Base-by-base conservation (phyloP, 306 rosid genomes). In the Cicer arietinum region DNA sequence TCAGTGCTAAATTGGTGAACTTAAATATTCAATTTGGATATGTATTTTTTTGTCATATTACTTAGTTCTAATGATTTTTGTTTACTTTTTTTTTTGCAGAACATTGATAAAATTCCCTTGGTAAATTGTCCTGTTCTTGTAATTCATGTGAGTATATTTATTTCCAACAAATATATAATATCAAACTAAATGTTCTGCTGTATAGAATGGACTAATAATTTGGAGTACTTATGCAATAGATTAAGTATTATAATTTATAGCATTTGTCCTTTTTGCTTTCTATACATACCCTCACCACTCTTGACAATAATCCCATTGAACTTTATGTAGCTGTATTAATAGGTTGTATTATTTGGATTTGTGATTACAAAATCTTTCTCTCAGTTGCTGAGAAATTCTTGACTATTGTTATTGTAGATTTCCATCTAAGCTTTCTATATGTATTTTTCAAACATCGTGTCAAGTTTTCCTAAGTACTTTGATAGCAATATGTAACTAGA, bases 121-220 rank as follows among this genome's bases (percentile, higher is more conserved):
- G 96, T 94, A 71, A 86, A 52, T 41, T 85, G 92, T 75, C 98
- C 98, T 7, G 98, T 94, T 84, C 81, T 94, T 68, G 91, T 94
- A 51, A 94, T 94, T 81, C 98, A 94, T 85, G 98, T 94, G 85
- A 94, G 98, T 89, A 20, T 82, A 14, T 77, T 54, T 30, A 25
- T 59, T 74, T 78, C 67, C 46, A 59, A 17, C 68, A 57, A 71
- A 25, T 74, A 54, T 62, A 16, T 56, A 8, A 42, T 41, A 10
- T 20, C 16, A 47, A 12, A 80, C 35, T 59, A 44, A 59, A 60
- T 65, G 12, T 43, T 14, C 7, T 43, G 10, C 13, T 51, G 11
- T 58, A 50, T 71, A 41, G 35, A 75, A 17, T n/a, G 22, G 60
- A 42, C 10, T 63, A 18, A 18, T 35, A 64, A 13, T 56, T 22